Percentiles rank a stretch among this genome's conserved stretches.
phyloP scores from a whole-genome alignment of 208 protist species.

The Crithidia thermophila region DNA sequence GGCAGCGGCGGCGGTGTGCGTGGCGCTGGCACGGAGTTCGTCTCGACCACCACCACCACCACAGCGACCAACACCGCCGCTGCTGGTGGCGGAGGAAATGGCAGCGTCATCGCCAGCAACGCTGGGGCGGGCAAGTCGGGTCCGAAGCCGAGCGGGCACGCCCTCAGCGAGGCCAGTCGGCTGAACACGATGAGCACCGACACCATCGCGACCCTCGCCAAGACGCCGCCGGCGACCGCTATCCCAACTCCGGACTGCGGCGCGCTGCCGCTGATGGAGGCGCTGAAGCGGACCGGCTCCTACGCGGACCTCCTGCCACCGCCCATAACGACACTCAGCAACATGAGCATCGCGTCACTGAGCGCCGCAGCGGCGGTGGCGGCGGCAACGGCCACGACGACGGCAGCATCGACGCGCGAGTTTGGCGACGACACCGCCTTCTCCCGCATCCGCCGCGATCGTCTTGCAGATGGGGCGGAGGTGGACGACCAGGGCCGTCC shows the following conservation, averaged over 20 bases:
- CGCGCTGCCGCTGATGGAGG: constrained; percentile 27
- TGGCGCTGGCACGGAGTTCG: constrained; percentile 7
- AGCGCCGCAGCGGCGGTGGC: constrained; percentile 3
- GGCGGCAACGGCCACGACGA: not conserved
- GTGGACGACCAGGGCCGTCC: not conserved
- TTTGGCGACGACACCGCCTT: not conserved
- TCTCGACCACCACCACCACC: not conserved
- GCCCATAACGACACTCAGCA: not conserved
- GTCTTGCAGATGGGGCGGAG: not conserved
- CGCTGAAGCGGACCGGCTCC: constrained; percentile 25
- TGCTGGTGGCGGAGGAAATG: too few relatives aligned
- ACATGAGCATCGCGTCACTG: constrained; percentile 7
- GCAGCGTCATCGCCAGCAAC: too few relatives aligned
- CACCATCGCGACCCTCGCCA: constrained; percentile 5
- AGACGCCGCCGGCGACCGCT: not conserved
- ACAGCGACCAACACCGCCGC: not conserved
- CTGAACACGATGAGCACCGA: not conserved
- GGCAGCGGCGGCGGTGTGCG: too few relatives aligned
- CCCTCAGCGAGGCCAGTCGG: not conserved
- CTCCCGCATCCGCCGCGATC: not conserved
- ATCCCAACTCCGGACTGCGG: constrained; percentile 16
- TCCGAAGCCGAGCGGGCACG: not conserved
- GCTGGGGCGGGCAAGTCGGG: not conserved
- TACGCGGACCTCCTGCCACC: constrained; percentile 20
- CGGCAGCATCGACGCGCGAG: too few relatives aligned